Evolutionary conservation across 345 rosid genomes (phyloP).

Genomic region (Rubroshorea leprosula): DNA sequence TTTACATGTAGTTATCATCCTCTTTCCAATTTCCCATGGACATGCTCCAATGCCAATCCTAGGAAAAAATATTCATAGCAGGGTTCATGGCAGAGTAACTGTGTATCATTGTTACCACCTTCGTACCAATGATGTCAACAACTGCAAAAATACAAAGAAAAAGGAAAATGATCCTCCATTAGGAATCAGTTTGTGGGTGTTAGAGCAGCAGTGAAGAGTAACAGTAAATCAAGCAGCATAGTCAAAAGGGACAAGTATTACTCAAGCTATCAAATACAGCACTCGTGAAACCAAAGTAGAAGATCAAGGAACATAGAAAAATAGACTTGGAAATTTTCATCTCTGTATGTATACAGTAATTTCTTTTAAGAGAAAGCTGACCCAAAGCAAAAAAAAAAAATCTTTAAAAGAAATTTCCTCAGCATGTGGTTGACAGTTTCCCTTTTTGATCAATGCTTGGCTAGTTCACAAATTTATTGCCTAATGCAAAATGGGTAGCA

Average conservation of each 20-base stretch:
- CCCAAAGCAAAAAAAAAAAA: too few relatives aligned
- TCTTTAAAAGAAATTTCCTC: too few relatives aligned
- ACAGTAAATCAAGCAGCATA: background rate
- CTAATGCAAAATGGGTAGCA: too few relatives aligned
- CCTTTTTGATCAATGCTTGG: too few relatives aligned
- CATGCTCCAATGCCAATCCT: background rate
- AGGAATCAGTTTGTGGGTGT: too few relatives aligned
- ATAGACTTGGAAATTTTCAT: background rate
- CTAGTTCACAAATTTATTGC: background rate
- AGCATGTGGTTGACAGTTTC: too few relatives aligned
- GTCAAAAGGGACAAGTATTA: background rate
- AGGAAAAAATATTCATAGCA: too few relatives aligned
- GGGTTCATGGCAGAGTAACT: background rate
- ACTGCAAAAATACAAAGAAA: too few relatives aligned
- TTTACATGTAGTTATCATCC: background rate
- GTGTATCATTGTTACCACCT: constrained; percentile 49
- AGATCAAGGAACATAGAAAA: too few relatives aligned
- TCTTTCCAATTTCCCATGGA: too few relatives aligned
- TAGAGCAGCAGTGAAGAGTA: too few relatives aligned
- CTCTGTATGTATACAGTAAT: constrained; percentile 2
- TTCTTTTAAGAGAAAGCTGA: background rate
- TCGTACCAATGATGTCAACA: constrained; percentile 72
- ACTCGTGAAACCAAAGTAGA: too few relatives aligned
- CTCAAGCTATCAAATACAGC: background rate
- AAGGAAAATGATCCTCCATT: constrained; percentile 3